Evolutionary conservation across 331 rosid species (phyloP), one percentile per base, ranked within the genome.

Genomic region (Saraca asoca): DNA sequence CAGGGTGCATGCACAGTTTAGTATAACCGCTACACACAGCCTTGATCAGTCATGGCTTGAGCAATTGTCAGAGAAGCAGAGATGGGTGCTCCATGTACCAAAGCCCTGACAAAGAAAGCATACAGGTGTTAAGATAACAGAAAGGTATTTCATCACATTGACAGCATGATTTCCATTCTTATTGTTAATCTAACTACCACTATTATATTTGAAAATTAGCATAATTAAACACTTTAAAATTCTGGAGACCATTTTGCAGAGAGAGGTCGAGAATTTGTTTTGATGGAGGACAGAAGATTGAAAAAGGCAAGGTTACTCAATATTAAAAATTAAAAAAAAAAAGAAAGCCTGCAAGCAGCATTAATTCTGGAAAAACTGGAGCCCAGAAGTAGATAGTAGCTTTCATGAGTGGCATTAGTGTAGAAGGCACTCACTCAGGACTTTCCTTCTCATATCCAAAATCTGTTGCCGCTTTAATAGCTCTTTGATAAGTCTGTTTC

Each of bases 11-110:
- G 43, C 61, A 63, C 33, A 62, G 60, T 43, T 64, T 18, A 10
- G 64, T 70, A 59, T 31, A 46, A 64, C 71, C 76, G n/a, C 84
- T 85, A 94, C 80, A 88, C 92, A 85, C 96, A 94, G 35, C 99
- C 99, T 81, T 94, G 99, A 71, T 88, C 99, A 9, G 90, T 90
- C 99, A 94, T 94, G 48, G 99, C 99, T 81, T 94, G 99, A 62
- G 97, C 99, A 71, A 94, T 72, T 33, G 95, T 90, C 72, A 94
- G 81, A 82, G 90, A 94, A 51, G 97, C 85, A 37, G 99, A 88
- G 51, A 94, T 94, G 71, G 90, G 90, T 11, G 99, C 87, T 79
- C 99, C 99, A 53, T 94, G 95, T 61, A 81, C 95, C 81, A 94
- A 78, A 76, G 95, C 83, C 82, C 83, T 79, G 63, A 19, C 56